Conservation (phyloP, 1,284 basidiomycete genomes). For the Pseudozyma tsukubaensis region DNA sequence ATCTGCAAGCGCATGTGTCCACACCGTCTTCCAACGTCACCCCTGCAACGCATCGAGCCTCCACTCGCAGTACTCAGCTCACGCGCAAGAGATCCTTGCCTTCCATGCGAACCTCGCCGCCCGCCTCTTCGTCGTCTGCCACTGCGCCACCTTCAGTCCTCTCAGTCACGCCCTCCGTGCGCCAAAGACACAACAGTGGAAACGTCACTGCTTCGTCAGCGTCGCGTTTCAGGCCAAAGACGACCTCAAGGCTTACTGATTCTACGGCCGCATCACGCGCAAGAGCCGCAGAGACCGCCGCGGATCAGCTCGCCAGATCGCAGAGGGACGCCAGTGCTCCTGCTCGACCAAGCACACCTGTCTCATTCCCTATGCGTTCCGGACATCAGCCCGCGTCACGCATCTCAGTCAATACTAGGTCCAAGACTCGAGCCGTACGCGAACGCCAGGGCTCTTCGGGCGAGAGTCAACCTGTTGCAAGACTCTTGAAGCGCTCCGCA, state of each 20-base stretch:
- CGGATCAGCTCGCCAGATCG: constrained; percentile 31
- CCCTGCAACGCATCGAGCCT: constrained; percentile 9
- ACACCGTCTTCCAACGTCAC: neutral
- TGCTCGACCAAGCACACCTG: constrained; percentile 47
- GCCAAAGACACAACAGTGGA: constrained; percentile 39
- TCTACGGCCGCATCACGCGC: constrained; percentile 54
- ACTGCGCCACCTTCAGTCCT: neutral
- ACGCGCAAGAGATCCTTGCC: constrained; percentile 36
- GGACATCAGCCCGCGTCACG: constrained; percentile 22
- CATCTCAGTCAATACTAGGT: constrained; percentile 33
- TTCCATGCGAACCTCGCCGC: constrained; percentile 30
- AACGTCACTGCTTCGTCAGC: constrained; percentile 12
- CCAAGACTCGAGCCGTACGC: constrained; percentile 14
- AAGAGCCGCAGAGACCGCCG: constrained; percentile 53
- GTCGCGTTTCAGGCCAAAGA: constrained; percentile 18
- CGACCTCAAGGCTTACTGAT: constrained; percentile 38
- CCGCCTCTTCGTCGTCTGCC: constrained; percentile 7
- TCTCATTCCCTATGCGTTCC: constrained; percentile 14
- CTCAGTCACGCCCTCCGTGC: constrained; percentile 10
- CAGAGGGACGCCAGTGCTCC: constrained; percentile 28
- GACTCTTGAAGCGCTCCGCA: constrained; percentile 80
- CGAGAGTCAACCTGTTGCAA: constrained; percentile 69
- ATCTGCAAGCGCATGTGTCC: constrained; percentile 30
- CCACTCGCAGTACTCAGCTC: constrained; percentile 29
- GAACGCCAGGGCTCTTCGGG: constrained; percentile 23